Evolutionary conservation across 2,329 filamentous ascomycete species (phyloP), one percentile per base, ranked within the genome.

Genomic region (Diaporthe citrichinensis): DNA sequence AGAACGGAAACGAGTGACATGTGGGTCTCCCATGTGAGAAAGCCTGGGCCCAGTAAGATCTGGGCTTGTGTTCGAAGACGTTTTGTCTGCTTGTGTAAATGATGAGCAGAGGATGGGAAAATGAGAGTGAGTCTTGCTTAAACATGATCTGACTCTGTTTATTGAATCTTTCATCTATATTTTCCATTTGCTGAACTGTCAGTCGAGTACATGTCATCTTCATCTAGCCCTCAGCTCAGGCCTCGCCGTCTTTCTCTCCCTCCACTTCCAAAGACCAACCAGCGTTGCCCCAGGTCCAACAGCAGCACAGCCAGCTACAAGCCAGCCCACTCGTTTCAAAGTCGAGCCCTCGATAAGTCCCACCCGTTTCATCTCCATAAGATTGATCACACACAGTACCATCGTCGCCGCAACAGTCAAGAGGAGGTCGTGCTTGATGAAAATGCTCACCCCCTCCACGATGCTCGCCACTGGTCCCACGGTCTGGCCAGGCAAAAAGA

Each of bases 191-290:
- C 20, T 17, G 17, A 20, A 15, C 8, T n/a, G n/a, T 36, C 3
- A 12, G 4, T 8, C 23, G 2, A 41, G 5, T 7, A 44, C 14
- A 62, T 20, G 0, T 7, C n/a, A 44, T 10, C 14, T 8, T 25
- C 20, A 12, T 14, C 25, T n/a, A 46, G 8, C 9, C 58, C 20
- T 65, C 20, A 65, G 51, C 49, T 34, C 71, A 28, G 71, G 58
- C 44, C 46, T 65, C 9, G 71, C 71, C n/a, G 39, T 65, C 71
- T 44, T 65, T 25, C 49, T 73, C 71, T 65, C 71, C 31, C 58
- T 73, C 71, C 58, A 62, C 15, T 73, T 73, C 58, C 71, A 73
- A 39, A 73, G 51, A 17, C 34, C 71, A 34, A 65, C 31, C 41
- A 73, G 44, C 9, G 34, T 31, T 20, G 71, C 71, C 25, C 71